A percentile compares a stretch with the other conserved stretches of the same genome.
These are phyloP conservation scores for Blastomyces gilchristii DNA, from an alignment of 2,329 filamentous ascomycete genomes.

Conservation along the genomic window DNA sequence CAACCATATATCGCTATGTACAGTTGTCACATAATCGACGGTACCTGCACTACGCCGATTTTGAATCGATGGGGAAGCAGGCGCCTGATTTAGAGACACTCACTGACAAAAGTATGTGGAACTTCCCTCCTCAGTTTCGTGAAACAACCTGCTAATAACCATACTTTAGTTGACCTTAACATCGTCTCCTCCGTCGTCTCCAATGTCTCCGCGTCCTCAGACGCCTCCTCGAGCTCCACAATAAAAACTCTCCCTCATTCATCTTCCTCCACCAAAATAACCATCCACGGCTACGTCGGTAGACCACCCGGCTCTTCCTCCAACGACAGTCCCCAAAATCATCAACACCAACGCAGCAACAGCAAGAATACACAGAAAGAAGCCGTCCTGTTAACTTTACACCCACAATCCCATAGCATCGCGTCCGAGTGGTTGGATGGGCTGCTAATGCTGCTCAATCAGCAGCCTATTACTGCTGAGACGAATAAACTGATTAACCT, in stretches of 20 bases:
- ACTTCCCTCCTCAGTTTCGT: neutral
- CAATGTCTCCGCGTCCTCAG: constrained; percentile 64
- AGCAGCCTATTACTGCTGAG: constrained; percentile 92
- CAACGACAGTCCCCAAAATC: constrained; percentile 27
- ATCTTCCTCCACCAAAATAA: constrained; percentile 65
- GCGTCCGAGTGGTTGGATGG: constrained; percentile 97
- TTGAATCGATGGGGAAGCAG: constrained; percentile 52
- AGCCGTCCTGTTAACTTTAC: constrained; percentile 66
- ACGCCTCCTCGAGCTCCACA: constrained; percentile 39
- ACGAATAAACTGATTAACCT: constrained; percentile 81
- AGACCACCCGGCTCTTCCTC: constrained; percentile 22
- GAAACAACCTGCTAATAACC: constrained; percentile 7
- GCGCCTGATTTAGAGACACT: constrained; percentile 65
- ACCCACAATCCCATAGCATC: constrained; percentile 66
- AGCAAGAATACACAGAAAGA: constrained; percentile 45
- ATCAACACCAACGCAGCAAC: constrained; percentile 23
- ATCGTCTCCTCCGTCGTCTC: constrained; percentile 88
- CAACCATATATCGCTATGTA: constrained; percentile 66
- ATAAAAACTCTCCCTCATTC: constrained; percentile 35
- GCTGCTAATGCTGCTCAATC: constrained; percentile 84
- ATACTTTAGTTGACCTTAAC: constrained; percentile 58
- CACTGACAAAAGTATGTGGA: constrained; percentile 55
- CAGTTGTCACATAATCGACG: constrained; percentile 83
- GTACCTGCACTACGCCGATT: constrained; percentile 83
- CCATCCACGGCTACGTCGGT: constrained; percentile 63